phyloP scores from a whole-genome alignment of 2,329 filamentous ascomycete genomes.

The Pseudogymnoascus sp. region DNA sequence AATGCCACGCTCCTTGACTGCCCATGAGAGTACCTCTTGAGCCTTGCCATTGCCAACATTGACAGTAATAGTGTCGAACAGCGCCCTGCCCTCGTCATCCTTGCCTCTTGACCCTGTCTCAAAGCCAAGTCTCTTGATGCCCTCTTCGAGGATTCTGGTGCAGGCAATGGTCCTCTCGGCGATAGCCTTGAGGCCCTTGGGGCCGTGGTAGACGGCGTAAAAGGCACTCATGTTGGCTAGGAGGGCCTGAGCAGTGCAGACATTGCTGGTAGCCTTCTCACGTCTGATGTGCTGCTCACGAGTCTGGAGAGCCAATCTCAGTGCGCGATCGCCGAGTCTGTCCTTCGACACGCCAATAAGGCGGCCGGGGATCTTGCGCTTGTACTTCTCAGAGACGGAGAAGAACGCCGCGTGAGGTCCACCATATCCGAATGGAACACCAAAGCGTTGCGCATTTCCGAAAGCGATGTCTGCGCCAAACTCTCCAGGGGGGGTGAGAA shows the following conservation, averaged over 20 bases:
- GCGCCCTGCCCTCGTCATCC: slow-evolving; percentile 46
- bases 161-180: slow-evolving; percentile 69
- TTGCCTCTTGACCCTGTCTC: slow-evolving; percentile 53
- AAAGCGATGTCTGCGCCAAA: slow-evolving; percentile 95
- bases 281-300: slow-evolving; percentile 92
- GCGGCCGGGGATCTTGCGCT: slow-evolving; percentile 88
- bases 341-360: slow-evolving; percentile 90
- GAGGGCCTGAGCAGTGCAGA: slow-evolving; percentile 90
- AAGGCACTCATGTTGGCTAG: slow-evolving; percentile 94
- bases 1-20: slow-evolving; percentile 45
- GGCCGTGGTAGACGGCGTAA: slow-evolving; percentile 91
- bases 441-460: slow-evolving; percentile 84
- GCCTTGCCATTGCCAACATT: slow-evolving; percentile 45
- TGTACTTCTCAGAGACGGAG: slow-evolving; percentile 81
- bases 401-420: slow-evolving; percentile 98
- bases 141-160: slow-evolving; percentile 61
- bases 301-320: slow-evolving; percentile 81
- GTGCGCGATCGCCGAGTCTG: slow-evolving; percentile 70
- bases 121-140: slow-evolving; percentile 56
- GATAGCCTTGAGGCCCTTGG: slow-evolving; percentile 73
- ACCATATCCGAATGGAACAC: slow-evolving; percentile 85
- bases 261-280: slow-evolving; percentile 96
- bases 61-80: slow-evolving; percentile 79
- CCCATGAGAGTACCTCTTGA: slow-evolving; percentile 42
- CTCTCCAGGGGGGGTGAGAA: slow-evolving; percentile 83